Conservation (phyloP, 139 green algal genomes). For the Chlamydomonas eustigma region DNA sequence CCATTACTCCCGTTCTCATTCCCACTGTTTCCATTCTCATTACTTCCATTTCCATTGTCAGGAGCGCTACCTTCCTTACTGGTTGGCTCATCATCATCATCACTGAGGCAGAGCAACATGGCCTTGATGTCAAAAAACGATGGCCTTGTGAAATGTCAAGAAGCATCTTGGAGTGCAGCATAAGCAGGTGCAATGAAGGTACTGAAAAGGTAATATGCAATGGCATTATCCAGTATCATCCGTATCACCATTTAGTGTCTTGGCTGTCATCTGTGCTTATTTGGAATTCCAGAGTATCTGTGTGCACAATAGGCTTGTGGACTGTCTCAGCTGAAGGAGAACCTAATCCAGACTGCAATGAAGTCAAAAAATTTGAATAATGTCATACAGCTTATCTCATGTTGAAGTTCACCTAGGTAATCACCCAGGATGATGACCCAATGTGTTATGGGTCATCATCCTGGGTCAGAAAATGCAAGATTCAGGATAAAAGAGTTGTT, state of each 20-base stretch:
- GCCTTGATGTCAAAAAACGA: no score
- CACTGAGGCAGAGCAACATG: slow-evolving; percentile 19
- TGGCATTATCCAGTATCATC: background rate
- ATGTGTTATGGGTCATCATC: background rate
- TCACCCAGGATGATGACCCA: background rate
- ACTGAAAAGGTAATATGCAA: no score
- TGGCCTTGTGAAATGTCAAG: no score
- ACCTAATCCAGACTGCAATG: background rate
- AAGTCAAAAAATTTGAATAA: no score
- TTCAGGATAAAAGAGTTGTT: background rate
- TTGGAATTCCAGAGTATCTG: background rate
- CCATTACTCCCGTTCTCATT: slow-evolving; percentile 19
- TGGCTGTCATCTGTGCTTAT: slow-evolving; percentile 9
- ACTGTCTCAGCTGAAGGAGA: background rate
- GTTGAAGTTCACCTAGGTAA: background rate
- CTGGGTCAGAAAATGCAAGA: background rate
- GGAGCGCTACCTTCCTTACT: slow-evolving; percentile 62
- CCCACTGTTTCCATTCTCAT: slow-evolving; percentile 28
- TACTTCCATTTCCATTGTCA: slow-evolving; percentile 36
- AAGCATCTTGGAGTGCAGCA: no score
- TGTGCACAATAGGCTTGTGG: background rate
- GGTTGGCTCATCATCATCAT: slow-evolving; percentile 51
- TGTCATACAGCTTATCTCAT: no score
- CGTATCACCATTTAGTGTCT: background rate
- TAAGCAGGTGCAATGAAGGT: no score